Evolutionary conservation across 75 land plant species (phyloP).

Genomic region (Chamaecyparis obtusa): DNA sequence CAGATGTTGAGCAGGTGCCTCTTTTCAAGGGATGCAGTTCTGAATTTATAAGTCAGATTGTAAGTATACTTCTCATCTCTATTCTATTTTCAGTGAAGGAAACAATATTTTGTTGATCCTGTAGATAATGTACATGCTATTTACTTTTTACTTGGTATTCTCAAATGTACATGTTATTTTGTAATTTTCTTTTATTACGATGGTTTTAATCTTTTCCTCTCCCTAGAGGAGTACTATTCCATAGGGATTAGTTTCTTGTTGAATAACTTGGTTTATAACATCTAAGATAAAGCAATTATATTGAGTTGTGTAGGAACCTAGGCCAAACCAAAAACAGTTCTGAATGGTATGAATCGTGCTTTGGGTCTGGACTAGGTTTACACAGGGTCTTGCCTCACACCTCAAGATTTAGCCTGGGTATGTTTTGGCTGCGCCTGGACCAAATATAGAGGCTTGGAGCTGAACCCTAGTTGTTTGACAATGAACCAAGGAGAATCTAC

Average conservation of each 20-base stretch:
- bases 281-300: not conserved
- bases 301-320: too few relatives aligned
- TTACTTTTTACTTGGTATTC: not conserved
- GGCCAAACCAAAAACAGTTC: too few relatives aligned
- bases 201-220: not conserved
- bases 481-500: too few relatives aligned
- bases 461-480: too few relatives aligned
- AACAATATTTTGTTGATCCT: not conserved
- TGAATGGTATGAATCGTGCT: too few relatives aligned
- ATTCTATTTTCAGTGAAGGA: not conserved
- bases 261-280: not conserved
- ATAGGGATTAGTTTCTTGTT: not conserved
- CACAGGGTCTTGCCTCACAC: too few relatives aligned
- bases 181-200: not conserved
- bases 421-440: too few relatives aligned
- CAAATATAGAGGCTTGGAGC: too few relatives aligned
- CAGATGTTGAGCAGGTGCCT: slow-evolving; percentile 43
- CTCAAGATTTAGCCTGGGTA: too few relatives aligned
- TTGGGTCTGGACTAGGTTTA: too few relatives aligned
- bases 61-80: slow-evolving; percentile 29
- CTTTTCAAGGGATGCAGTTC: slow-evolving; percentile 72
- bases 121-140: not conserved
- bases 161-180: not conserved
- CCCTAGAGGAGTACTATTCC: not conserved
- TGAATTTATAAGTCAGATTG: slow-evolving; percentile 81